phyloP scores from a whole-genome alignment of 192 early-diverging fungal genomes.

The Coemansia sp. region DNA sequence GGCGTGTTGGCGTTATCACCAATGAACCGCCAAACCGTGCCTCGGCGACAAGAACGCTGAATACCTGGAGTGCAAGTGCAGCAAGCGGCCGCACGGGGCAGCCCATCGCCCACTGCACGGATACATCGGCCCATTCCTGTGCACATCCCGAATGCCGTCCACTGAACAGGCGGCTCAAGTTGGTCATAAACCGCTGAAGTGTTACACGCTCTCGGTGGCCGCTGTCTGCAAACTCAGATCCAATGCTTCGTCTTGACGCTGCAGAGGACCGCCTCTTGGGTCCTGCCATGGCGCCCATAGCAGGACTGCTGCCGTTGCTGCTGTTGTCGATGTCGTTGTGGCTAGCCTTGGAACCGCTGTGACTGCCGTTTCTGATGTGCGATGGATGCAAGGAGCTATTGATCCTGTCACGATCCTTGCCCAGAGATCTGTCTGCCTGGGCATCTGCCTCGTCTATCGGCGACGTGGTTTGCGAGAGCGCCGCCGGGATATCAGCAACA shows the following conservation, averaged over 20 bases:
- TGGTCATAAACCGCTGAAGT: conserved; percentile 37
- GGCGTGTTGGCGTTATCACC: conserved; percentile 42
- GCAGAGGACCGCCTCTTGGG: conserved; percentile 20
- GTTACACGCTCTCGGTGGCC: conserved; percentile 20
- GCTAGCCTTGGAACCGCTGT: not conserved
- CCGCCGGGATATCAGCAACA: conserved; percentile 33
- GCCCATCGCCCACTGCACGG: conserved; percentile 51
- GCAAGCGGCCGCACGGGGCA: conserved; percentile 39
- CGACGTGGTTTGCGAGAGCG: conserved; percentile 20
- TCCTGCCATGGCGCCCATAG: not conserved
- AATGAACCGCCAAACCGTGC: conserved; percentile 35
- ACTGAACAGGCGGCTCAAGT: conserved; percentile 37
- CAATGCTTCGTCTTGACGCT: conserved; percentile 22
- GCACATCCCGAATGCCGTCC: conserved; percentile 26
- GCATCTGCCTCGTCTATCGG: not conserved
- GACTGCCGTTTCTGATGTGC: not conserved
- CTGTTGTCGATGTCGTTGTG: not conserved
- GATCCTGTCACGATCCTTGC: not conserved
- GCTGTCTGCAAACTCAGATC: conserved; percentile 9
- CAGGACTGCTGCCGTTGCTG: conserved; percentile 1
- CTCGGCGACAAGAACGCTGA: conserved; percentile 35
- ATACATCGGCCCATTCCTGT: conserved; percentile 36
- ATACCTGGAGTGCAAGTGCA: conserved; percentile 28
- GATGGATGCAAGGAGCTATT: not conserved
- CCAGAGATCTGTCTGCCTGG: not conserved